Base-by-base conservation (phyloP, 2,329 filamentous ascomycete species). In the Colletotrichum abscissum region DNA sequence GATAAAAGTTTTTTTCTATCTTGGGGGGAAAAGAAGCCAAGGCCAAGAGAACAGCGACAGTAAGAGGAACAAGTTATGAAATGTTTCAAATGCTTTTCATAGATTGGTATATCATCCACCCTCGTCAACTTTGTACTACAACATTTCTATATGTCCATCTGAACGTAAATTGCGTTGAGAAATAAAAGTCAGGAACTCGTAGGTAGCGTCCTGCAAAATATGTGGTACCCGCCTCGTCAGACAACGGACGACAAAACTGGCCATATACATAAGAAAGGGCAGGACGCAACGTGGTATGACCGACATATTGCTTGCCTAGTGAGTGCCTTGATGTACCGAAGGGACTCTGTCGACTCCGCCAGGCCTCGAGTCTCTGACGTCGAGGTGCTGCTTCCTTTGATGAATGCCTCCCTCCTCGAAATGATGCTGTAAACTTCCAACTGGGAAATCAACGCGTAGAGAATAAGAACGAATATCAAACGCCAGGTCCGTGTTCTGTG, bases 381-480 rank as follows among this genome's bases (percentile, higher is more conserved):
- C 24, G 26, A 38, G 42, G 42, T 22, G 19, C 3, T 62, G 49
- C 35, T 66, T 57, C 57, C 16, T 67, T 30, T n/a, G 22, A 56
- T 1, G 54, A 12, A 55, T 52, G 35, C 46, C 12, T 11, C 8
- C 35, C 33, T 33, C 24, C 54, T 28, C 35, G 12, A 65, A 46
- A 52, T 12, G 14, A 46, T 26, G 28, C 33, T 35, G 19, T 19
- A 33, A 55, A 67, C 62, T 30, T 9, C n/a, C 33, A 22, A 55
- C 19, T 55, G 58, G 28, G 19, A 59, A 67, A 46, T n/a, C 52
- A 73, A 64, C 26, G 49, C 24, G 22, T 38, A 68, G 63, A 30
- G 24, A 74, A 74, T 42, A 68, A 56, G 52, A 59, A 72, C 59
- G 30, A 65, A 74, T 72, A 63, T 64, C 69, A 60, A 74, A 74